Evolutionary conservation across 2,329 filamentous ascomycete genomes (phyloP).

Genomic region (Fusarium bulbicola): DNA sequence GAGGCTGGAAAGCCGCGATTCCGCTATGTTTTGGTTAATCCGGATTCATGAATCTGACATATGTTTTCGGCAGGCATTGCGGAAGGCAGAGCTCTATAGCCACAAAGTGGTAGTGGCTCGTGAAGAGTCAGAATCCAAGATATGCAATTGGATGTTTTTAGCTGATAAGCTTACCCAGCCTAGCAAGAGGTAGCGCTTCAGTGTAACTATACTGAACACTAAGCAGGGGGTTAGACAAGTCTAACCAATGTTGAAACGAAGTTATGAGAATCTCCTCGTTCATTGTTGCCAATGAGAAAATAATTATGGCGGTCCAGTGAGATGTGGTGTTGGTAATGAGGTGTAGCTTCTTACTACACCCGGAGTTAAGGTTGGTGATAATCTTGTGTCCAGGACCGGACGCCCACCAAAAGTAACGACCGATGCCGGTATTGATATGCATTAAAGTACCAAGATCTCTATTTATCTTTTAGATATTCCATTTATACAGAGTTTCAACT

Average conservation of each 20-base stretch:
- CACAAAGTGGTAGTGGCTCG: too few relatives aligned
- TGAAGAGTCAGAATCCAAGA: too few relatives aligned
- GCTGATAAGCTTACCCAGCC: too few relatives aligned
- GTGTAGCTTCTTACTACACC: accelerated
- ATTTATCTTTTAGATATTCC: accelerated
- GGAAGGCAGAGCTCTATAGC: not conserved
- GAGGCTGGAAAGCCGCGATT: slow-evolving; percentile 61
- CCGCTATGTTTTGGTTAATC: slow-evolving; percentile 55
- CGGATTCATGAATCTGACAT: accelerated
- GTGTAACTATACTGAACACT: too few relatives aligned
- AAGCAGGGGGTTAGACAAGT: too few relatives aligned
- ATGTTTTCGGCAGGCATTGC: accelerated
- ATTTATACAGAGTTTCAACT: too few relatives aligned
- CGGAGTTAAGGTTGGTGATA: not conserved
- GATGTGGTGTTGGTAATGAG: accelerated
- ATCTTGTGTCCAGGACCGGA: not conserved
- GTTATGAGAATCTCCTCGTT: too few relatives aligned
- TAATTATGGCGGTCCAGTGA: accelerated
- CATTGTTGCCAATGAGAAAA: not conserved
- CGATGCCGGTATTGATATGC: not conserved
- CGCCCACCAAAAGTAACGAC: accelerated
- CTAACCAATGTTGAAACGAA: too few relatives aligned
- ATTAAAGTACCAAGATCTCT: accelerated
- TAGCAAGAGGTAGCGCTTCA: too few relatives aligned
- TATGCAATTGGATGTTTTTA: accelerated